These are phyloP conservation scores for Rhinocladiella similis DNA, from an alignment of 2,329 filamentous ascomycete genomes.

Conservation along the genomic window DNA sequence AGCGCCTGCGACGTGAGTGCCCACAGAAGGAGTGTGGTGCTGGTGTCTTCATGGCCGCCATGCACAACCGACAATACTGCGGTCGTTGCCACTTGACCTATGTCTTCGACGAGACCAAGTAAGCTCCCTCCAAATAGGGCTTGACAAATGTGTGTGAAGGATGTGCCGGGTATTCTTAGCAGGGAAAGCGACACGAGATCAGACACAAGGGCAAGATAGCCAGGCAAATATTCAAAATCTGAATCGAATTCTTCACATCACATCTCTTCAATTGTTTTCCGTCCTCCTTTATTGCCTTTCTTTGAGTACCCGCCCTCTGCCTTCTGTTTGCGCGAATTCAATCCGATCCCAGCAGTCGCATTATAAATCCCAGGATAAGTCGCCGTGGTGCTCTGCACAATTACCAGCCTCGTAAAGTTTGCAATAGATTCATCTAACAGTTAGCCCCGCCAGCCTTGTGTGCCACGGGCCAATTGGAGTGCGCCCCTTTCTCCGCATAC, in stretches of 20 bases:
- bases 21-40: slow-evolving; percentile 95
- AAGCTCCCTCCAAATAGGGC: background rate
- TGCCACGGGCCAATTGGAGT: no score
- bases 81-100: slow-evolving; percentile 54
- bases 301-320: no score
- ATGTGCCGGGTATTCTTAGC: background rate
- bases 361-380: no score
- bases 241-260: background rate
- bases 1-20: slow-evolving; percentile 98
- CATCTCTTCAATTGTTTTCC: background rate
- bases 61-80: slow-evolving; percentile 99
- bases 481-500: no score
- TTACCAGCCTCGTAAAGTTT: no score
- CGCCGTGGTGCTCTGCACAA: no score
- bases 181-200: background rate
- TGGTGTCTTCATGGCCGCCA: slow-evolving; percentile 99
- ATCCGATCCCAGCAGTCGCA: no score
- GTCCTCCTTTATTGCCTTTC: no score
- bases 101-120: slow-evolving; percentile 32
- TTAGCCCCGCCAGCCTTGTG: no score
- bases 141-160: no score
- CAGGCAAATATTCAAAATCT: background rate
- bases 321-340: no score
- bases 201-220: background rate
- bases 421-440: no score